Conservation (phyloP, 345 rosid genomes). For the Brassica napus region DNA sequence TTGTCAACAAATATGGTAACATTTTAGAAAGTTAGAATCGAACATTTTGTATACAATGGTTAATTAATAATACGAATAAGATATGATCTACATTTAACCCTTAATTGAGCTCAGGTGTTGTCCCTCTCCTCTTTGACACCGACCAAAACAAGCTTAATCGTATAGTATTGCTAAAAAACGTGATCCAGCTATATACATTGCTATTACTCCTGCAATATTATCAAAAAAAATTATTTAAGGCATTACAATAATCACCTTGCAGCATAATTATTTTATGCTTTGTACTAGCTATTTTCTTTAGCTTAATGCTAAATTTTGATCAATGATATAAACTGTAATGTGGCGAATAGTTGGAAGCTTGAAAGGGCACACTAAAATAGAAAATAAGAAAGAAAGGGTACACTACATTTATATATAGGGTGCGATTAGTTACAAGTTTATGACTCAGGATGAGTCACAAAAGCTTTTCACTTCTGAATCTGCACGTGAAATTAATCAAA, state of each 20-base stretch:
- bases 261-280: constrained; percentile 1
- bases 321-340: constrained; percentile 29
- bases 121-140: constrained; percentile 35
- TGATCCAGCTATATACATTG: constrained; percentile 34
- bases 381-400: constrained; percentile 14
- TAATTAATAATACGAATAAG: neutral
- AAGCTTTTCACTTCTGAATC: constrained; percentile 24
- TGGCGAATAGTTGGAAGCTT: constrained; percentile 34
- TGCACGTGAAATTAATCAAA: constrained; percentile 37
- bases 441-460: constrained; percentile 32
- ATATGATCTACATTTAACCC: constrained; percentile 4
- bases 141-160: constrained; percentile 34
- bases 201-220: neutral
- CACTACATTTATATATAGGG: constrained; percentile 23
- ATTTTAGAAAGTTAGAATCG: neutral
- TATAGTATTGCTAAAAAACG: constrained; percentile 32
- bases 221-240: neutral
- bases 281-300: constrained; percentile 4
- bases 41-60: neutral
- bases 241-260: neutral
- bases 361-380: constrained; percentile 27
- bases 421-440: constrained; percentile 19
- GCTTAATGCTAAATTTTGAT: neutral
- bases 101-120: constrained; percentile 27
- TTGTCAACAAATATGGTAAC: neutral